A percentile compares a stretch with the other conserved stretches of the same genome.
phyloP scores from a whole-genome alignment of 2,329 filamentous ascomycete genomes.

The Emmonsiellopsis sp. region DNA sequence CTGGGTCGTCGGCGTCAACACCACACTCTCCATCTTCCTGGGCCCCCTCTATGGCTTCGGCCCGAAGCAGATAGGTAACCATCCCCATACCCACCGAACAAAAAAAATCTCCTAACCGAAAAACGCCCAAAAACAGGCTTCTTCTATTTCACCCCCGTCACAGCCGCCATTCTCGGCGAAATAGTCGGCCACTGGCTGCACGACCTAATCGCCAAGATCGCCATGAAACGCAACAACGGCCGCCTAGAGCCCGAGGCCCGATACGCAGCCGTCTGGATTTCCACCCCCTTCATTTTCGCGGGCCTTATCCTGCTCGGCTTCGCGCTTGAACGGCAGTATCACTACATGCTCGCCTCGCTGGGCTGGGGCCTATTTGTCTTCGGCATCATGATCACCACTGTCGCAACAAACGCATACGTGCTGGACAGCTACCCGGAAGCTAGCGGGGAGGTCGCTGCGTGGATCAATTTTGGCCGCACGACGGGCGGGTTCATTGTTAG shows the following conservation, averaged over 20 bases:
- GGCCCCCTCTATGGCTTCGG: conserved; percentile 43
- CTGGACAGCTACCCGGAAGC: conserved; percentile 48
- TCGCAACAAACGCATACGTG: conserved; percentile 43
- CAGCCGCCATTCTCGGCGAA: conserved; percentile 47
- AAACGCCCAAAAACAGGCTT: conserved; percentile 22
- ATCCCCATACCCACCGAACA: neutral
- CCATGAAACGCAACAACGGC: conserved; percentile 40
- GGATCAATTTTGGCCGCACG: conserved; percentile 43
- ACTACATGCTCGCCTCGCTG: conserved; percentile 42
- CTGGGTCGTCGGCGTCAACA: conserved; percentile 45
- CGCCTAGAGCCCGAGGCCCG: conserved; percentile 49
- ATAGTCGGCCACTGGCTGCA: conserved; percentile 48
- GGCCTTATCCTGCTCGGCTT: conserved; percentile 47
- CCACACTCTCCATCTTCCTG: conserved; percentile 45
- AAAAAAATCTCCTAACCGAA: neutral
- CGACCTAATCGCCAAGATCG: conserved; percentile 39
- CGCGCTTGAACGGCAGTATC: conserved; percentile 40
- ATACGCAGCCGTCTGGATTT: conserved; percentile 39
- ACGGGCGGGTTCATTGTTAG: conserved; percentile 43
- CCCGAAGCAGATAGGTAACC: conserved; percentile 39
- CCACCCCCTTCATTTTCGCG: conserved; percentile 40
- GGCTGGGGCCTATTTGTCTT: conserved; percentile 48
- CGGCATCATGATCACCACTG: conserved; percentile 47
- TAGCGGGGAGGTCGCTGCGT: conserved; percentile 44
- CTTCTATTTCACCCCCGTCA: conserved; percentile 51